Conservation (phyloP, 495 filamentous ascomycete genomes). For the Podospora anserina region DNA sequence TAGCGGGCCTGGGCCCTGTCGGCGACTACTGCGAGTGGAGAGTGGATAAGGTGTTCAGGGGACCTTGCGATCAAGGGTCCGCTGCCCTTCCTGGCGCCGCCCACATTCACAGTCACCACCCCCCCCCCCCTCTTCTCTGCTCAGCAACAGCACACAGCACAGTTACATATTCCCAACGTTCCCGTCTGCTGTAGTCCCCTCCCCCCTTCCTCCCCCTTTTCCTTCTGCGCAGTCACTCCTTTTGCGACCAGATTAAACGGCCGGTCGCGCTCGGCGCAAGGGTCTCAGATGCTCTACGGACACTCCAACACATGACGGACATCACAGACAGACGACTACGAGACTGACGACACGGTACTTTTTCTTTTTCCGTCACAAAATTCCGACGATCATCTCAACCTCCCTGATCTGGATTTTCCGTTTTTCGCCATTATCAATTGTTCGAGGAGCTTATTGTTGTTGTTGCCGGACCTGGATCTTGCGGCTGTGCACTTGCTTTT, state of each 20-base stretch:
- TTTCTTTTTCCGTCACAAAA: background rate
- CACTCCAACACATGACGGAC: slow-evolving; percentile 11
- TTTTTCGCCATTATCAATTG: slow-evolving; percentile 2
- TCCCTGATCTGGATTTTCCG: background rate
- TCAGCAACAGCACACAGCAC: slow-evolving; percentile 12
- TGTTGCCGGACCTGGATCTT: background rate
- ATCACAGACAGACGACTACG: slow-evolving; percentile 6
- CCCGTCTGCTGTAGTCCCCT: slow-evolving; percentile 28
- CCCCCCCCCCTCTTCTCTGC: background rate
- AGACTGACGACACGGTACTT: background rate
- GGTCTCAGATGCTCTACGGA: slow-evolving; percentile 21
- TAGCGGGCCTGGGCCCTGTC: background rate
- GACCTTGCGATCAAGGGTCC: slow-evolving; percentile 1
- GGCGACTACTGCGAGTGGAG: background rate
- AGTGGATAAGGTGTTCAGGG: background rate
- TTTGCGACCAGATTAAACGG: slow-evolving; percentile 28
- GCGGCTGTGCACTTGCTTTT: slow-evolving; percentile 1
- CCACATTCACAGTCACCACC: slow-evolving; percentile 3
- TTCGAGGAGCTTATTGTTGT: background rate
- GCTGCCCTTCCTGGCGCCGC: slow-evolving; percentile 2
- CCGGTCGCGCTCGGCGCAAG: slow-evolving; percentile 36
- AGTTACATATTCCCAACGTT: slow-evolving; percentile 29
- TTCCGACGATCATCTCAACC: slow-evolving; percentile 2
- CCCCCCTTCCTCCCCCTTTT: slow-evolving; percentile 25
- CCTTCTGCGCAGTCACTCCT: slow-evolving; percentile 36